These are phyloP conservation scores for Aspergillus candidus DNA, from an alignment of 2,329 filamentous ascomycete species.

Conservation along the genomic window DNA sequence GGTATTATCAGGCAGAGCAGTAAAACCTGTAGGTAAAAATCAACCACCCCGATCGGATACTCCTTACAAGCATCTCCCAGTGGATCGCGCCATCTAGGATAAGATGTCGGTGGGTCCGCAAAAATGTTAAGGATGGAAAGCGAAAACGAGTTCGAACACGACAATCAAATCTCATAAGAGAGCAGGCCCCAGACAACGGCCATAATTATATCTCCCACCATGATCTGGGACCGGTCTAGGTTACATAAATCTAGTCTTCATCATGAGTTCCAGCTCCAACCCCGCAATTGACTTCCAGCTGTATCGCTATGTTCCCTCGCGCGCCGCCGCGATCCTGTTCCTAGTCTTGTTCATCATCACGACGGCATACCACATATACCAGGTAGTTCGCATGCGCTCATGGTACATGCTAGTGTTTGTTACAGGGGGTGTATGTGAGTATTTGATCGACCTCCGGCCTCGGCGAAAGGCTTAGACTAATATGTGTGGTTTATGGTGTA, in stretches of 20 bases:
- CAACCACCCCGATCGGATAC: no score
- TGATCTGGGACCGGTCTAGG: no score
- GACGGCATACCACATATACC: background rate
- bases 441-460: no score
- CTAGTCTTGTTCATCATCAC: background rate
- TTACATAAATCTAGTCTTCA: no score
- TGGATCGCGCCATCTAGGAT: no score
- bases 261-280: no score
- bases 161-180: background rate
- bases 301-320: background rate
- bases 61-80: no score
- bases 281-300: background rate
- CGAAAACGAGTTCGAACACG: slow-evolving; percentile 14
- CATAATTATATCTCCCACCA: no score
- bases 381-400: slow-evolving; percentile 1
- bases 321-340: background rate
- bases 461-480: no score
- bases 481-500: slow-evolving; percentile 13
- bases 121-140: slow-evolving; percentile 1
- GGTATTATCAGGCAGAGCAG: no score
- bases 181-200: no score
- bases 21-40: no score
- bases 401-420: slow-evolving; percentile 1
- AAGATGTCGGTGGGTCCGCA: background rate
- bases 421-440: slow-evolving; percentile 1